Evolutionary conservation across 163 green algal species (phyloP), one percentile per base, ranked within the genome.

Genomic region (Chlorella variabilis): DNA sequence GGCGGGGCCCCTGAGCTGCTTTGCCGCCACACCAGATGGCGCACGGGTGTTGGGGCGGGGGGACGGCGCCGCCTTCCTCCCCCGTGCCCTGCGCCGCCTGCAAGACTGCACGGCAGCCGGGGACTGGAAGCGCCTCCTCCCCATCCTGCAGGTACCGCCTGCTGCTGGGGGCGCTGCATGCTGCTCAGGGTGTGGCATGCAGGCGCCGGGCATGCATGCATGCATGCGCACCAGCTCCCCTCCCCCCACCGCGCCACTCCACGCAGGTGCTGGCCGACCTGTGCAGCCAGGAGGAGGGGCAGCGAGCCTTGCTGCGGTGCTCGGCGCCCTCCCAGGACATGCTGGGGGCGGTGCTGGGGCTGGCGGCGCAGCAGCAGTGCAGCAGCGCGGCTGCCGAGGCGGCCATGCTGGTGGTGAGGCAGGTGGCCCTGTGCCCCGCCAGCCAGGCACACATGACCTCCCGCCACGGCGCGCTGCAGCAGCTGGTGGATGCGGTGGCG

Each of bases 11-110:
- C 51, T 78, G 34, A n/a, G 31, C 23, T 29, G 51, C 71, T 78
- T 69, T 68, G 71, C 71, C 23, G 71, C 51, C 71, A 69, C 51
- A 5, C 71, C 71, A 4, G 51, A 78, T 29, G 71, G 71, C 34
- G 71, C 51, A 0, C 71, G 38, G 5, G 36, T 36, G 2, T 34
- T 78, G 51, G 36, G 68, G 29, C 71, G n/a, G n/a, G n/a, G n/a
- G n/a, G n/a, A 69, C 36, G 34, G 4, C 27, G 27, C 3, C 51
- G n/a, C 25, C 51, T 31, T 78, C 3, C 51, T 39, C 15, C 31
- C 27, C 3, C 71, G 71, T 0, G 51, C 71, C 8, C 51, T 69
- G 71, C 51, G 51, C 27, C 27, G 29, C 4, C 25, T 78, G 34
- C 51, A 67, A n/a, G 71, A 78, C 51, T 34, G 27, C 21, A 20